Evolutionary conservation across 2,329 filamentous ascomycete species (phyloP).

Genomic region (Lachnellula cervina): DNA sequence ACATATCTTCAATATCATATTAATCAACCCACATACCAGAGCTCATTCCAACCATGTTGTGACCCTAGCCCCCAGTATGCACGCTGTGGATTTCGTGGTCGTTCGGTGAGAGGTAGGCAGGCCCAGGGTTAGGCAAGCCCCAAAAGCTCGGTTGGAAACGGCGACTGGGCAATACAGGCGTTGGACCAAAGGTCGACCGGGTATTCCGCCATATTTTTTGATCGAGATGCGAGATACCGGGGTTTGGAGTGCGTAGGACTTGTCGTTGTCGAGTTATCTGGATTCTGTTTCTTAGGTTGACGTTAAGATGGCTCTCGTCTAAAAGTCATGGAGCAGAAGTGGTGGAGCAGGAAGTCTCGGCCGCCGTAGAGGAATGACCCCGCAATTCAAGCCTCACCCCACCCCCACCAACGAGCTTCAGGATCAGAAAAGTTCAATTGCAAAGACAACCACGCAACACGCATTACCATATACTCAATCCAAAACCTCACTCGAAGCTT

Average conservation of each 20-base stretch:
- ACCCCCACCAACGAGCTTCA: constrained; percentile 1
- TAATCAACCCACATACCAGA: neutral
- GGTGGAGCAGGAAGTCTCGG: neutral
- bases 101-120: neutral
- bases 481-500: neutral
- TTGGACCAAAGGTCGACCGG: constrained; percentile 19
- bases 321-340: constrained; percentile 1
- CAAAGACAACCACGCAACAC: neutral
- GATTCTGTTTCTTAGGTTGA: constrained; percentile 22
- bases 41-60: neutral
- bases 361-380: neutral
- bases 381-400: neutral
- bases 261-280: constrained; percentile 18
- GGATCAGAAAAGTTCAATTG: neutral
- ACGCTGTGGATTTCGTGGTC: neutral
- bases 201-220: constrained; percentile 15
- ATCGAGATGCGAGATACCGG: neutral
- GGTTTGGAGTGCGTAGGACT: neutral
- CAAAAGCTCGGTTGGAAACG: neutral
- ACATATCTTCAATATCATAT: neutral
- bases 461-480: neutral
- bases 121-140: neutral
- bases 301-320: constrained; percentile 24
- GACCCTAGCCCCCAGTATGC: neutral
- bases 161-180: neutral